These are phyloP conservation scores for Magnusiomyces tetraspermus DNA, from an alignment of 1,139 yeast species.

Conservation along the genomic window DNA sequence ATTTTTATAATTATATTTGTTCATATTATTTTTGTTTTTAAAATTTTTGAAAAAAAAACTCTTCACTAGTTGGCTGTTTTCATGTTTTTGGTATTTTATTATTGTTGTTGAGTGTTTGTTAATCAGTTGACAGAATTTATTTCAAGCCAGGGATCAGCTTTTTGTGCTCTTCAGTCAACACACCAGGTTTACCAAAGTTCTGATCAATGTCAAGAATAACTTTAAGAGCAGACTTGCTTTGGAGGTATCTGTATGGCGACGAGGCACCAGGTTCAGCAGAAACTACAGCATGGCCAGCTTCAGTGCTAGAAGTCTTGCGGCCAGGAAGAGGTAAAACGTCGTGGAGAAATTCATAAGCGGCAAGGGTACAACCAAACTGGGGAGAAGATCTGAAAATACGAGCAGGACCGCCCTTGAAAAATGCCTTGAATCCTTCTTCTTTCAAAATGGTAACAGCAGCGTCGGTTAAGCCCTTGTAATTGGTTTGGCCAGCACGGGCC, in stretches of 20 bases:
- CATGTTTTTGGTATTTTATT: not conserved
- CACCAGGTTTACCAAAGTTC: slow-evolving; percentile 37
- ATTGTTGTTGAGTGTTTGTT: not conserved
- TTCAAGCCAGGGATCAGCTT: slow-evolving; percentile 25
- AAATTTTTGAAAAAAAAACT: too few species aligned
- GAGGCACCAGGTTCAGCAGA: slow-evolving; percentile 24
- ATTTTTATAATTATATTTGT: too few species aligned
- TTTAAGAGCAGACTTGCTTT: slow-evolving; percentile 38
- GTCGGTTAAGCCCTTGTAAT: slow-evolving; percentile 66
- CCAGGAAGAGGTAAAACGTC: slow-evolving; percentile 46
- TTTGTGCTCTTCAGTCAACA: slow-evolving; percentile 26
- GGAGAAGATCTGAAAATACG: slow-evolving; percentile 93
- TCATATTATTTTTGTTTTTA: too few species aligned
- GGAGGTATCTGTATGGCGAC: slow-evolving; percentile 33
- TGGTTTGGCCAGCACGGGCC: slow-evolving; percentile 64
- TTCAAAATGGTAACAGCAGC: slow-evolving; percentile 63
- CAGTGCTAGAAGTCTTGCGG: slow-evolving; percentile 23
- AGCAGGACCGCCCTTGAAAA: slow-evolving; percentile 95
- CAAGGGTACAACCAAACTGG: slow-evolving; percentile 94
- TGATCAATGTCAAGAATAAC: slow-evolving; percentile 39
- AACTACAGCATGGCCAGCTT: slow-evolving; percentile 38
- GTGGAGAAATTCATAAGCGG: slow-evolving; percentile 85
- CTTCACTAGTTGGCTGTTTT: too few species aligned
- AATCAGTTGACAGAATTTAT: not conserved
- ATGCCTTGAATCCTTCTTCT: slow-evolving; percentile 75